Evolutionary conservation across 805 yeast genomes (phyloP).

Genomic region (Groenewaldozyma salmanticensis): DNA sequence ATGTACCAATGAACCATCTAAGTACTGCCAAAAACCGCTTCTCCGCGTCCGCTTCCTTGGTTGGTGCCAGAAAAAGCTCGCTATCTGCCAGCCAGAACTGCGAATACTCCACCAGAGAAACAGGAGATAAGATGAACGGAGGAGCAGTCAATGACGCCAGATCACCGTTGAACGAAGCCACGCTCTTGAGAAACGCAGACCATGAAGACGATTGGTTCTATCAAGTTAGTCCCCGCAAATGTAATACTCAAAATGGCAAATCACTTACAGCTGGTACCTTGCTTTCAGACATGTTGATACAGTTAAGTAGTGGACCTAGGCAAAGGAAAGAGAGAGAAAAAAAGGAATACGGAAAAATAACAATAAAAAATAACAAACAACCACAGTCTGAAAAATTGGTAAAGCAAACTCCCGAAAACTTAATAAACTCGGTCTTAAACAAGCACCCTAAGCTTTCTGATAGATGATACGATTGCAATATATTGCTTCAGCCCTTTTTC

Average conservation of each 20-base stretch:
- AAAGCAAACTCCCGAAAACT: no score
- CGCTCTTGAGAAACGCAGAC: constrained; percentile 84
- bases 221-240: neutral
- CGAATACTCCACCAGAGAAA: constrained; percentile 82
- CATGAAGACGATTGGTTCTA: constrained; percentile 39
- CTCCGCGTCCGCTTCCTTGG: constrained; percentile 34
- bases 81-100: constrained; percentile 96
- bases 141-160: constrained; percentile 93
- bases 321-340: no score
- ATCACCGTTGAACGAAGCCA: constrained; percentile 90
- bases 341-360: no score
- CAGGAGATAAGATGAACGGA: constrained; percentile 87
- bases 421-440: no score
- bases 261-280: constrained; percentile 16
- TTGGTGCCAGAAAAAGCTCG: constrained; percentile 68
- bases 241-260: neutral
- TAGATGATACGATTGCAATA: no score
- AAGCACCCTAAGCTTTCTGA: no score
- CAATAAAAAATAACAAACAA: no score
- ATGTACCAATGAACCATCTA: constrained; percentile 83
- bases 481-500: no score
- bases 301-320: no score
- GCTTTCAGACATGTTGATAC: constrained; percentile 10
- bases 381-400: no score
- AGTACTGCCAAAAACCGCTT: constrained; percentile 74